phyloP scores from a whole-genome alignment of 345 rosid genomes.

The Corymbia maculata region DNA sequence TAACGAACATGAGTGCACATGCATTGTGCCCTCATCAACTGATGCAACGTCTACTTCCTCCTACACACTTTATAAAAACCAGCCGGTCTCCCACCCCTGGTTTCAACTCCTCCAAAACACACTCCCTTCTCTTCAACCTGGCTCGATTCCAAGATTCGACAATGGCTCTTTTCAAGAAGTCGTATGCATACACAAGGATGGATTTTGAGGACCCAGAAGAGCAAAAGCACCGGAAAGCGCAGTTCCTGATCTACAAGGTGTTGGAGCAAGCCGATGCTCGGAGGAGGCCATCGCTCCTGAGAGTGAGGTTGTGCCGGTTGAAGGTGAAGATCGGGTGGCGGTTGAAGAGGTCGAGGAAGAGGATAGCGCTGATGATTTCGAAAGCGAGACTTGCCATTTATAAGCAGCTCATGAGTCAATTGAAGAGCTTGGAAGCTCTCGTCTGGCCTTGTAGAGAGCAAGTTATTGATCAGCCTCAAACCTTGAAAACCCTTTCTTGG shows the following conservation, averaged over 20 bases:
- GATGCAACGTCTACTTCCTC: not conserved
- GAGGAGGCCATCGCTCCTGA: not conserved
- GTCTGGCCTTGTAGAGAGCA: not conserved
- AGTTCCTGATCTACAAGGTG: constrained; percentile 10
- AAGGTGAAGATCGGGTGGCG: constrained; percentile 11
- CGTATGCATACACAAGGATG: not conserved
- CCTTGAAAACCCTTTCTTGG: not conserved
- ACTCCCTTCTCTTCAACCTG: not conserved
- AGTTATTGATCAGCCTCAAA: not conserved
- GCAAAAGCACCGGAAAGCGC: constrained; percentile 2
- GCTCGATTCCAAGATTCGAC: not conserved
- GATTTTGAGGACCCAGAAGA: constrained; percentile 7
- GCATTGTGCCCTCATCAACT: not conserved
- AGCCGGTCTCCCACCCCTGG: not conserved
- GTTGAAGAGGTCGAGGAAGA: constrained; percentile 1
- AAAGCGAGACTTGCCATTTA: not conserved
- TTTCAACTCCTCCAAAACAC: not conserved
- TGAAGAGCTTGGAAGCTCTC: not conserved
- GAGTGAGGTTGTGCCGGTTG: not conserved
- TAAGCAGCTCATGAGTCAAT: not conserved
- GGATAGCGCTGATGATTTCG: not conserved
- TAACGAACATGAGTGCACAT: not conserved
- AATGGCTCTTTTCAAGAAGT: not conserved
- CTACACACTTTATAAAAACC: not conserved
- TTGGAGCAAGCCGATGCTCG: not conserved